phyloP scores from a whole-genome alignment of 495 filamentous ascomycete species.

The Letharia columbiana region DNA sequence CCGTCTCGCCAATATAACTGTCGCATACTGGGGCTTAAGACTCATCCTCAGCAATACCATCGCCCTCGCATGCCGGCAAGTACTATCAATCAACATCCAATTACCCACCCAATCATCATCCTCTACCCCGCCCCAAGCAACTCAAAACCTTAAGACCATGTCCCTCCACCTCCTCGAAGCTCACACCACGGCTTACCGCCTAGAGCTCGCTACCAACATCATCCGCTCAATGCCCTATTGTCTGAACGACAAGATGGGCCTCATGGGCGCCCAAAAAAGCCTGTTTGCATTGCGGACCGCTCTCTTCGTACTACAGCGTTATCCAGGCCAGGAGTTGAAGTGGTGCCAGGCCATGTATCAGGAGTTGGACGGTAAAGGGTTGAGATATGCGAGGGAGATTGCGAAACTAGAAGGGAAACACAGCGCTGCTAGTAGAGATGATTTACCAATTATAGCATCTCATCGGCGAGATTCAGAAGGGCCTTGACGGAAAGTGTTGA shows the following conservation, averaged over 20 bases:
- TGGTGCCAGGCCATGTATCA: conserved; percentile 17
- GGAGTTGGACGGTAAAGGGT: conserved; percentile 14
- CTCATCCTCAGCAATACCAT: conserved; percentile 1
- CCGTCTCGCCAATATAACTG: neutral
- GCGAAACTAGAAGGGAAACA: conserved; percentile 14
- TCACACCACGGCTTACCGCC: neutral
- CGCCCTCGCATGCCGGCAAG: conserved; percentile 1
- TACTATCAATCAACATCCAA: neutral
- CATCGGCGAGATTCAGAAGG: neutral
- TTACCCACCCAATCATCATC: neutral
- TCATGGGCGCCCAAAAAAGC: conserved; percentile 16
- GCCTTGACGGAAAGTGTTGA: neutral
- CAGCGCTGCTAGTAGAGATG: neutral
- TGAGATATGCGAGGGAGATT: conserved; percentile 18
- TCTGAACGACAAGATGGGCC: conserved; percentile 18
- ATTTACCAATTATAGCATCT: neutral
- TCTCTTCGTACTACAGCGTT: conserved; percentile 7
- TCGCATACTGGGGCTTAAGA: neutral
- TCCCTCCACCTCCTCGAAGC: conserved; percentile 1
- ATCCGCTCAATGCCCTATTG: conserved; percentile 20
- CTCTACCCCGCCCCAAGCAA: too few species aligned
- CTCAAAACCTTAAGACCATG: neutral
- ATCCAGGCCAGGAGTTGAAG: conserved; percentile 15
- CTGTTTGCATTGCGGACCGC: conserved; percentile 19
- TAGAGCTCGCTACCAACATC: conserved; percentile 20